A percentile compares a stretch with the other conserved stretches of the same genome.
Evolutionary conservation across 345 rosid genomes (phyloP).

Genomic region (Capsella bursapastoris): DNA sequence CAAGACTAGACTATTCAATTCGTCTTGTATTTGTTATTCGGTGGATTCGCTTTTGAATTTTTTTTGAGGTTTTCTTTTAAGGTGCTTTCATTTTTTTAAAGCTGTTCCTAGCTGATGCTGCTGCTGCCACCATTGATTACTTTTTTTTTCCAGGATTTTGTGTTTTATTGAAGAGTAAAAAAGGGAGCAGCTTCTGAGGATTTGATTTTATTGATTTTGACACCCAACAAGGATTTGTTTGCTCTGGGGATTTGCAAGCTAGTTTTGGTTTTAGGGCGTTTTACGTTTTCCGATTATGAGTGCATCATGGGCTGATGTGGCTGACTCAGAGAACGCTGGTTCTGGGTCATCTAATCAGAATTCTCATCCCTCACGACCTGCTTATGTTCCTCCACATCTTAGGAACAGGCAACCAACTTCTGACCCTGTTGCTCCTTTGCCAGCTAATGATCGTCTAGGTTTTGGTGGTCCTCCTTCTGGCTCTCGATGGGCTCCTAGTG

Average conservation of each 20-base stretch:
- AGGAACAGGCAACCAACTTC: constrained; percentile 66
- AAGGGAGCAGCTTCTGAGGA: constrained; percentile 18
- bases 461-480: constrained; percentile 58
- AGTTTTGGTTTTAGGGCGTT: constrained; percentile 25
- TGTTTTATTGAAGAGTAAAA: background rate
- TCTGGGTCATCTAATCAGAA: constrained; percentile 51
- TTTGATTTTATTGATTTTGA: background rate
- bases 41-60: constrained; percentile 18
- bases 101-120: constrained; percentile 10
- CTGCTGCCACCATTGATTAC: constrained; percentile 15
- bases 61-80: constrained; percentile 1
- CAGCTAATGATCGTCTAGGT: constrained; percentile 54
- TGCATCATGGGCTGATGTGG: constrained; percentile 99
- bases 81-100: constrained; percentile 14
- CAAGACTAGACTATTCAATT: constrained; percentile 30
- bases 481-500: constrained; percentile 60
- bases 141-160: constrained; percentile 21
- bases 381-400: constrained; percentile 91
- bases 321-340: constrained; percentile 73
- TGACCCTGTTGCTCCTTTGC: constrained; percentile 48
- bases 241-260: constrained; percentile 18
- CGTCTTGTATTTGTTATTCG: constrained; percentile 13
- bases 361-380: constrained; percentile 50
- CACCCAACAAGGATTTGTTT: constrained; percentile 8
- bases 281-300: constrained; percentile 47